Evolutionary conservation across 164 flowering plant species (phyloP).

Genomic region (Magnolia sinica): DNA sequence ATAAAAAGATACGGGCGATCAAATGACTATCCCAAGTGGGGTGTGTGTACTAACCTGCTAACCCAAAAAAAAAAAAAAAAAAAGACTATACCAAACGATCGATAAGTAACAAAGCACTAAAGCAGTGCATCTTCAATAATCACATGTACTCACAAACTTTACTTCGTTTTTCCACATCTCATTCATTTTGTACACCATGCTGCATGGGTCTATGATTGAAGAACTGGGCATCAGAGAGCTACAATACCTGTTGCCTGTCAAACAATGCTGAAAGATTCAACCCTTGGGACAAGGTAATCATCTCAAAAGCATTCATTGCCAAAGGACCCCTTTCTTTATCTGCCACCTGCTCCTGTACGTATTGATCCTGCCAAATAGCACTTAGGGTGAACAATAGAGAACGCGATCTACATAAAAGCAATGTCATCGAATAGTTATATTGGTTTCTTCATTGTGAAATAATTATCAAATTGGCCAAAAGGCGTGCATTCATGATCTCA

Average conservation of each 20-base stretch:
- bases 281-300: conserved; percentile 97
- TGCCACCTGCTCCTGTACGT: conserved; percentile 64
- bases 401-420: background rate
- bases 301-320: conserved; percentile 97
- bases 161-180: too few species aligned
- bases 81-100: too few species aligned
- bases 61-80: too few species aligned
- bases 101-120: too few species aligned
- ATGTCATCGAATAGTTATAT: background rate
- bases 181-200: too few species aligned
- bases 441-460: background rate
- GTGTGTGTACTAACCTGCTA: too few species aligned
- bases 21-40: too few species aligned
- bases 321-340: conserved; percentile 56
- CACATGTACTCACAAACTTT: too few species aligned
- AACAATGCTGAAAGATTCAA: conserved; percentile 86
- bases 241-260: conserved; percentile 80
- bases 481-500: background rate
- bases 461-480: background rate
- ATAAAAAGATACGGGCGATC: too few species aligned
- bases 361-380: conserved; percentile 54
- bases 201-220: too few species aligned
- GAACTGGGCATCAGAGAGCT: too few species aligned
- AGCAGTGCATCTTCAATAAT: too few species aligned
- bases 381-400: conserved; percentile 1